Conservation (phyloP, 805 yeast species). For the Wickerhamiella hasegawae region DNA sequence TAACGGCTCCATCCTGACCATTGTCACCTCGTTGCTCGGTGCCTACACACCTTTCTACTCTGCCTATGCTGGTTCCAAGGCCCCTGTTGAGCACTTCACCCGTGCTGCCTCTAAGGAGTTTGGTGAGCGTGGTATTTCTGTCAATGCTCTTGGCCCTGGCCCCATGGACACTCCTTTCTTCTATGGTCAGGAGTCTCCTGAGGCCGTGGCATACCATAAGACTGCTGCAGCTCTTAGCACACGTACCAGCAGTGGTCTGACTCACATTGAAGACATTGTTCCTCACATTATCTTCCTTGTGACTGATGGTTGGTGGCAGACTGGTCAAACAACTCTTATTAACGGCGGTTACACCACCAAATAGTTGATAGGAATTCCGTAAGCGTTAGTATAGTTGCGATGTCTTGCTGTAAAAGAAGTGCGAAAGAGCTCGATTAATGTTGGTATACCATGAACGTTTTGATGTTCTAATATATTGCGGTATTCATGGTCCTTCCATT, state of each 20-base stretch:
- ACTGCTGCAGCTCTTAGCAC: slow-evolving; percentile 23
- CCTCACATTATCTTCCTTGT: slow-evolving; percentile 46
- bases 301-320: slow-evolving; percentile 53
- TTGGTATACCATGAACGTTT: too few relatives aligned
- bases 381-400: too few relatives aligned
- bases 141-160: slow-evolving; percentile 61
- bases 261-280: slow-evolving; percentile 43
- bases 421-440: too few relatives aligned
- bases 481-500: too few relatives aligned
- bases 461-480: too few relatives aligned
- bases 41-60: slow-evolving; percentile 50
- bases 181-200: slow-evolving; percentile 41
- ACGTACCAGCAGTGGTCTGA: slow-evolving; percentile 30
- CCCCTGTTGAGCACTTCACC: slow-evolving; percentile 55
- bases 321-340: slow-evolving; percentile 52
- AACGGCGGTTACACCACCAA: slow-evolving; percentile 48
- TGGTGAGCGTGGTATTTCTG: slow-evolving; percentile 52
- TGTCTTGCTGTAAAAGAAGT: too few relatives aligned
- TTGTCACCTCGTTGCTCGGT: slow-evolving; percentile 50
- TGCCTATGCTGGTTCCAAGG: slow-evolving; percentile 60
- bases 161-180: slow-evolving; percentile 58
- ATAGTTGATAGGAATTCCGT: neutral
- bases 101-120: slow-evolving; percentile 62
- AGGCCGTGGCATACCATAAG: slow-evolving; percentile 39
- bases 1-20: slow-evolving; percentile 36